Evolutionary conservation across 2,329 filamentous ascomycete species (phyloP).

Genomic region (Mycosphaerella arachidis): DNA sequence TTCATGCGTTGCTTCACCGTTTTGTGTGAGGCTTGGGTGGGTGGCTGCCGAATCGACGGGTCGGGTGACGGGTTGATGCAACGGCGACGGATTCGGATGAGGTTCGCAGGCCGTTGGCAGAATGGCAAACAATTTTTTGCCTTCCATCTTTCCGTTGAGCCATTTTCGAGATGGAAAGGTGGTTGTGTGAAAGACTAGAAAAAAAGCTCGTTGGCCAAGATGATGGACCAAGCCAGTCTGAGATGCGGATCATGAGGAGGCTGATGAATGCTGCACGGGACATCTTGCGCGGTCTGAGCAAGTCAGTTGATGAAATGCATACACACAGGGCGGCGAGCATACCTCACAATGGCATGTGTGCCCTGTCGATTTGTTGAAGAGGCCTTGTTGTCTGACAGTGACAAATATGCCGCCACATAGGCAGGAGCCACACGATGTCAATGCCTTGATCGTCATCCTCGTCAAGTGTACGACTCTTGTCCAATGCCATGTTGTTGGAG

Average conservation of each 20-base stretch:
- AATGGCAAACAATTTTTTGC: neutral
- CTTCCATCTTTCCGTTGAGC: neutral
- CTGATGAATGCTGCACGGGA: conserved; percentile 30
- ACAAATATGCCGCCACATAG: conserved; percentile 32
- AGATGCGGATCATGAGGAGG: conserved; percentile 9
- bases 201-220: neutral
- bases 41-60: neutral
- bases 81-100: neutral
- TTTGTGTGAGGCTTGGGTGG: neutral
- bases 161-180: neutral
- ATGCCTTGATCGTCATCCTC: neutral
- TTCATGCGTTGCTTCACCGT: neutral
- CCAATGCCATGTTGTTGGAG: neutral
- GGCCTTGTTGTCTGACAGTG: conserved; percentile 32
- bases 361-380: conserved; percentile 39
- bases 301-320: neutral
- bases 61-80: neutral
- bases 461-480: neutral
- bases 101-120: neutral
- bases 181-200: neutral
- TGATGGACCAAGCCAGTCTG: conserved; percentile 1
- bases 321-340: neutral
- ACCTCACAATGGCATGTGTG: conserved; percentile 42
- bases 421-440: conserved; percentile 14
- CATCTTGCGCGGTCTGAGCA: conserved; percentile 38